Evolutionary conservation across 73 alveolate species (phyloP).

Genomic region (Urostyla sp.): DNA sequence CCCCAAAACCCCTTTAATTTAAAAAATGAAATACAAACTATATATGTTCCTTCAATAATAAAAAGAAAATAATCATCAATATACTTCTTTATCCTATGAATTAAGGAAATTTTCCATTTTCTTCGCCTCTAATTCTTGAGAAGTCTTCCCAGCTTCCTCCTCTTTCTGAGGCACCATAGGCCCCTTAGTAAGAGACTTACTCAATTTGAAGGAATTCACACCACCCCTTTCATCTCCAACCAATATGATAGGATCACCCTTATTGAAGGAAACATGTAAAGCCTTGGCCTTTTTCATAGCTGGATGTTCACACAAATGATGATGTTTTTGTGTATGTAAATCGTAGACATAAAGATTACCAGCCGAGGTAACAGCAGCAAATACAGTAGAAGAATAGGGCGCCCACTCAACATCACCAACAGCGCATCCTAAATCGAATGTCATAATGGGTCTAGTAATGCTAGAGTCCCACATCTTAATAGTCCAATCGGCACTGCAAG

Average conservation of each 20-base stretch:
- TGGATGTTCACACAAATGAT: constrained; percentile 83
- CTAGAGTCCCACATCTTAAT: constrained; percentile 99
- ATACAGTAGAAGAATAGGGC: constrained; percentile 99
- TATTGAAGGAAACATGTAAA: constrained; percentile 91
- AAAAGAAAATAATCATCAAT: constrained; percentile 16
- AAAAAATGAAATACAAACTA: too few species aligned
- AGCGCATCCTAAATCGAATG: constrained; percentile 98
- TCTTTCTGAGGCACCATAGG: constrained; percentile 64
- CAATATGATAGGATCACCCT: constrained; percentile 87
- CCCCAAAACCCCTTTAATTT: constrained; percentile 16
- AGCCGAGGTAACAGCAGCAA: constrained; percentile 93
- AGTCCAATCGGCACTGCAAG: constrained; percentile 99
- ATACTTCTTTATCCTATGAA: constrained; percentile 61
- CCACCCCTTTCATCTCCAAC: constrained; percentile 96
- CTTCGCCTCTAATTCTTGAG: constrained; percentile 58
- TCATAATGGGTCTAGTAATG: constrained; percentile 91
- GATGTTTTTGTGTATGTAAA: constrained; percentile 85
- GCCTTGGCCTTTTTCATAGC: constrained; percentile 90
- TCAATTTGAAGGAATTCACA: constrained; percentile 80
- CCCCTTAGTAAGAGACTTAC: constrained; percentile 63
- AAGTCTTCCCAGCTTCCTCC: constrained; percentile 56
- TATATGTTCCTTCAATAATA: not conserved
- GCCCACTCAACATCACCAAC: constrained; percentile 99
- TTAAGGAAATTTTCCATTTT: constrained; percentile 73
- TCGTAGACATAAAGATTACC: constrained; percentile 92